Percentiles rank a stretch among this genome's conserved stretches.
Evolutionary conservation across 2,329 filamentous ascomycete species (phyloP).

Genomic region (Exophiala oligosperma): DNA sequence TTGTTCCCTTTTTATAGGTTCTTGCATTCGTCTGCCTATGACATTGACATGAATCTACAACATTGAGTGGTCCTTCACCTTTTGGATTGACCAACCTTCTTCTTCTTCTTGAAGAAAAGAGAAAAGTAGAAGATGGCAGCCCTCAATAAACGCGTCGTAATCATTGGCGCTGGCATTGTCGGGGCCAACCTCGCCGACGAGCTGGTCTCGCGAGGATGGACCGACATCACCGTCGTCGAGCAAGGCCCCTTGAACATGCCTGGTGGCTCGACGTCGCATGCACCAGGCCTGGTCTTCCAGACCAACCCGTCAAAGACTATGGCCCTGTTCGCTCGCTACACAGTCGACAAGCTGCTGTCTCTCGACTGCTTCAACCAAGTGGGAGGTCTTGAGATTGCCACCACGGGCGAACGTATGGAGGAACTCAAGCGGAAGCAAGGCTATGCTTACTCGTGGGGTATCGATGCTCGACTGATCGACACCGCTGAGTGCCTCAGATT

Average conservation of each 20-base stretch:
- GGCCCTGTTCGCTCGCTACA: slow-evolving; percentile 61
- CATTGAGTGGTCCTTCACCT: too few species aligned
- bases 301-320: slow-evolving; percentile 50
- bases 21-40: not conserved
- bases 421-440: slow-evolving; percentile 65
- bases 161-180: slow-evolving; percentile 65
- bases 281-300: slow-evolving; percentile 65
- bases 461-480: slow-evolving; percentile 55
- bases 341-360: slow-evolving; percentile 59
- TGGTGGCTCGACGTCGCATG: slow-evolving; percentile 66
- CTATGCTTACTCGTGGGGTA: slow-evolving; percentile 61
- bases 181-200: slow-evolving; percentile 65
- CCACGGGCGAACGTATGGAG: slow-evolving; percentile 57
- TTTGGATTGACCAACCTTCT: too few species aligned
- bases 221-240: slow-evolving; percentile 63
- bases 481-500: slow-evolving; percentile 52
- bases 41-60: too few species aligned
- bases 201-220: slow-evolving; percentile 63
- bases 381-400: slow-evolving; percentile 63
- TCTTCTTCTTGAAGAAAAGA: too few species aligned
- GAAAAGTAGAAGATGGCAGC: slow-evolving; percentile 31
- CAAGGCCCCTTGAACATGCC: slow-evolving; percentile 64
- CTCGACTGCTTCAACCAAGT: slow-evolving; percentile 63
- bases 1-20: not conserved
- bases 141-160: slow-evolving; percentile 51